Conservation (phyloP, 371 early-diverging fungal genomes). For the Saksenaea oblongispora region DNA sequence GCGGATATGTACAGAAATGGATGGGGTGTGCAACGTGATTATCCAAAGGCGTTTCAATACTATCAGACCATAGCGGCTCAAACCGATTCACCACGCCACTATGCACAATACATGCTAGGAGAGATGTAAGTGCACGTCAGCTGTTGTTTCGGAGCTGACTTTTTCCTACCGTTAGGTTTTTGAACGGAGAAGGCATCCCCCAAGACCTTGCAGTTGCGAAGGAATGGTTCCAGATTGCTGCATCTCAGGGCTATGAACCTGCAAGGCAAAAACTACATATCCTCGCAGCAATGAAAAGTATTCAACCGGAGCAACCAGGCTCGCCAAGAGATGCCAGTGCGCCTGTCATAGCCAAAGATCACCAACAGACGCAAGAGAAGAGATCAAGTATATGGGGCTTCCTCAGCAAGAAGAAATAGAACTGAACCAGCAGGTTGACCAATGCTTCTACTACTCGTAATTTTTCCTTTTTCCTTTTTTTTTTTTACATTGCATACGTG, state of each 20-base stretch:
- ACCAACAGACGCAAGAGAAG: constrained; percentile 20
- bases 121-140: constrained; percentile 36
- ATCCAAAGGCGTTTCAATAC: constrained; percentile 39
- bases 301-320: constrained; percentile 12
- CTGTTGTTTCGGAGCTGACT: too few species aligned
- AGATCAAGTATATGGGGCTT: constrained; percentile 43
- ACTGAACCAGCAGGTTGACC: neutral
- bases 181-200: constrained; percentile 50
- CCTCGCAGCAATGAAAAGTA: constrained; percentile 5
- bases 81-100: constrained; percentile 37
- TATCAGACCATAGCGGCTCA: constrained; percentile 49
- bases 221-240: constrained; percentile 49
- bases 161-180: constrained; percentile 27
- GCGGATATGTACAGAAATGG: constrained; percentile 49
- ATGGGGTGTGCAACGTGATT: constrained; percentile 36
- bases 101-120: constrained; percentile 52
- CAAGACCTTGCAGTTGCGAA: constrained; percentile 45
- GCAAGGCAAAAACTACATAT: constrained; percentile 32
- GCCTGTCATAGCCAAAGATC: neutral
- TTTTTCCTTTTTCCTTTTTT: neutral
- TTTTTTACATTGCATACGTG: neutral
- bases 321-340: constrained; percentile 11
- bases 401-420: constrained; percentile 24
- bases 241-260: constrained; percentile 48
- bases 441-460: neutral